Percentiles rank a stretch among this genome's conserved stretches.
phyloP scores from a whole-genome alignment of 108 stramenopile genomes.

The Cyclotella distinguenda region DNA sequence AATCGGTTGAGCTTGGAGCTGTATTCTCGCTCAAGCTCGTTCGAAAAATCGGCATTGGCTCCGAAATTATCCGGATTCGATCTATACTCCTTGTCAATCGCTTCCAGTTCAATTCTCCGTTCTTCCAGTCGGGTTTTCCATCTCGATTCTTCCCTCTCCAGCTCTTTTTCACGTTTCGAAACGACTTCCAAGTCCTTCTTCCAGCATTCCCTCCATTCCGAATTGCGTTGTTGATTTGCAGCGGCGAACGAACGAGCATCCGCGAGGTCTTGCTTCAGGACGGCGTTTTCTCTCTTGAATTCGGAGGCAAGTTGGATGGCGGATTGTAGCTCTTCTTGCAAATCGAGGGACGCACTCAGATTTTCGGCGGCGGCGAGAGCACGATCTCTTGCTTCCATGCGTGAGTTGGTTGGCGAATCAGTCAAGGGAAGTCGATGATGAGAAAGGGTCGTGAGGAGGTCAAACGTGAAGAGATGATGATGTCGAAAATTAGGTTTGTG shows the following conservation, averaged over 20 bases:
- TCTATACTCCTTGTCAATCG: slow-evolving; percentile 6
- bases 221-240: slow-evolving; percentile 4
- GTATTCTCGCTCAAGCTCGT: slow-evolving; percentile 13
- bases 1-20: slow-evolving; percentile 12
- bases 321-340: slow-evolving; percentile 14
- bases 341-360: background rate
- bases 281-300: slow-evolving; percentile 22
- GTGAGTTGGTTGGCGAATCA: background rate
- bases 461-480: too few relatives aligned
- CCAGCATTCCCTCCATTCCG: slow-evolving; percentile 33
- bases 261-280: slow-evolving; percentile 3
- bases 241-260: slow-evolving; percentile 6
- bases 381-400: background rate
- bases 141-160: slow-evolving; percentile 13
- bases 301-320: slow-evolving; percentile 15
- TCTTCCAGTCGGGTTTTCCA: slow-evolving; percentile 27
- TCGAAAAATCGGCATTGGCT: background rate
- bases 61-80: background rate
- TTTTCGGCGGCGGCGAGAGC: background rate
- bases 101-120: slow-evolving; percentile 9
- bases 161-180: slow-evolving; percentile 20
- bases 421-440: too few relatives aligned
- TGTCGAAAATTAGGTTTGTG: too few relatives aligned
- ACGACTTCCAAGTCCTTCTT: slow-evolving; percentile 33
- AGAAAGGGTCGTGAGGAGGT: too few relatives aligned